Evolutionary conservation across 805 yeast genomes (phyloP), one percentile per base, ranked within the genome.

Genomic region (Saccharomycopsis capsularis): DNA sequence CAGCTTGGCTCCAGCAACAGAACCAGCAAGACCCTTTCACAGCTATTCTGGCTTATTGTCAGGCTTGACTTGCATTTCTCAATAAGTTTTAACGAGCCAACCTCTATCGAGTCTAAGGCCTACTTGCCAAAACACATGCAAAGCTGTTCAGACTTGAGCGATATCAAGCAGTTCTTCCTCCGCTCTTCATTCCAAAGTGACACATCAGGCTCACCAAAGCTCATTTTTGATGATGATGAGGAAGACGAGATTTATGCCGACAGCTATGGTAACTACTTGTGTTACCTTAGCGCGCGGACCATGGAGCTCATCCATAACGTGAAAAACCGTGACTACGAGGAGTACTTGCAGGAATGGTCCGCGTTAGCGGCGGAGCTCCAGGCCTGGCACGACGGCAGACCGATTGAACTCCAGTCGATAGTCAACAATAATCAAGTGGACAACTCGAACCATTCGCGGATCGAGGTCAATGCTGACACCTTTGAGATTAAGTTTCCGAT

Each of bases 61-160:
- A 9, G 42, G n/a, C n/a, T 52, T 22, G 55, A 52, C 30, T 4
- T 52, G 7, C 42, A 39, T 42, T 50, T 46, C 36, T 44, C 53
- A 3, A 19, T 50, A 4, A 21, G 29, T 25, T 40, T 30, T 15
- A 45, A 44, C 22, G 49, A 49, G 38, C 38, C 38, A 11, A 34
- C 38, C n/a, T 34, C n/a, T 5, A 34, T 34, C n/a, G 7, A 9
- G 7, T 16, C 38, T 16, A 16, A 16, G 18, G 18, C 19, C 19
- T 34, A 34, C n/a, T 34, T 34, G 38, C 38, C 38, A 5, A 29
- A 29, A 13, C 7, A 29, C 32, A 13, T 7, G 32, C 11, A 13
- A 13, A 29, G 13, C 7, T 29, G 32, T 13, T 6, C 19, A 9
- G 18, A 9, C 7, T 11, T 34, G 6, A 6, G 18, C 15, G 18